Percentiles rank a stretch among this genome's conserved stretches.
Conservation (phyloP, 2,329 filamentous ascomycete genomes). For the Fusarium pseudocircinatum region DNA sequence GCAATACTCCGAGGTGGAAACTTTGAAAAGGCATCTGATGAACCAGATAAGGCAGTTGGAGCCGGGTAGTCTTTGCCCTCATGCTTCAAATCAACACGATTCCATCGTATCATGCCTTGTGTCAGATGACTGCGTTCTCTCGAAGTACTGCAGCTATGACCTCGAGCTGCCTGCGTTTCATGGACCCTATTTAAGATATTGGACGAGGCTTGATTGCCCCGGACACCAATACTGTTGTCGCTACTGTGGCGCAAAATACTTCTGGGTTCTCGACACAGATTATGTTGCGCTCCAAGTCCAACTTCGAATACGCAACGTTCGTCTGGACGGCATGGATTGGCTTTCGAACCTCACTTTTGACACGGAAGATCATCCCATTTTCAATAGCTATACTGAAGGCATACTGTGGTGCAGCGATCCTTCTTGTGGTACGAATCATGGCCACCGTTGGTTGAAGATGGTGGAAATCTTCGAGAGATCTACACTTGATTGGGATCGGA, state of each 20-base stretch:
- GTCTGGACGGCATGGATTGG: neutral
- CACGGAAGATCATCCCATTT: neutral
- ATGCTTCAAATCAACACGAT: neutral
- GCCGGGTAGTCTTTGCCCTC: neutral
- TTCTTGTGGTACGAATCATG: neutral
- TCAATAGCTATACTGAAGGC: neutral
- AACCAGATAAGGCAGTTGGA: neutral
- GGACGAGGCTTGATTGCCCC: fast-evolving
- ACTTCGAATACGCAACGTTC: neutral
- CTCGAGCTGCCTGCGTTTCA: neutral
- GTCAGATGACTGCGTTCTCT: neutral
- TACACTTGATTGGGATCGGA: neutral
- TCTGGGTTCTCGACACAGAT: neutral
- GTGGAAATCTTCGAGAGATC: neutral
- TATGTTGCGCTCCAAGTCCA: neutral
- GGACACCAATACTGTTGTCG: neutral
- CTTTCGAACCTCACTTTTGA: neutral
- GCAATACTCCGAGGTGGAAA: neutral
- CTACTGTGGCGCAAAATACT: neutral
- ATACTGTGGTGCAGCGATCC: conserved; percentile 10
- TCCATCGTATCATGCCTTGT: neutral
- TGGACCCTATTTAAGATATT: neutral
- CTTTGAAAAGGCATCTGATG: neutral
- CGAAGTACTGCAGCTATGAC: neutral
- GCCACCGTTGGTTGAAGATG: neutral